Base-by-base conservation (phyloP, 768 basidiomycete genomes). In the Mycena alexandri region DNA sequence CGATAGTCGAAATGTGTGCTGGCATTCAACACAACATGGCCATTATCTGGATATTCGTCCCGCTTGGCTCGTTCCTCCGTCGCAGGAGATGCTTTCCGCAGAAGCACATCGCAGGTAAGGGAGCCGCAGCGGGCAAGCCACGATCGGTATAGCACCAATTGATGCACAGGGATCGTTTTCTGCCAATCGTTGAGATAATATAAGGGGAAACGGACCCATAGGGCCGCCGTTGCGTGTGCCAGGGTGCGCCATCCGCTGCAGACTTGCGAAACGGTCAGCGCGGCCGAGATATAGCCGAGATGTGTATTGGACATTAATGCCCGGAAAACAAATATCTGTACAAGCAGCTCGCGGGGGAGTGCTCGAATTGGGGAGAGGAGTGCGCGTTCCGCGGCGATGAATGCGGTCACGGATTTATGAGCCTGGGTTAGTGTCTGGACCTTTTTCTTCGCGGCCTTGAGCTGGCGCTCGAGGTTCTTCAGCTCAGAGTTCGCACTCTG, bases 251-350 rank as follows among this genome's bases (percentile, higher is more conserved):
- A 65, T 42, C 16, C 11, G 0, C 0, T 21, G 41, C 48, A 57
- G 25, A 65, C 56, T 41, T 65, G 63, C n/a, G 63, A 65, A n/a
- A 58, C 55, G 1, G 14, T 17, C n/a, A 65, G 48, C 47, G 63
- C 24, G 7, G 63, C 63, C 9, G 10, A 2, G 29, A 65, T 65
- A 22, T 42, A 65, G 22, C 42, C 53, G 34, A 22, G 14, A 19
- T 63, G 62, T 5, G 21, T 43, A 12, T 25, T 13, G 29, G 47
- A 63, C 21, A 33, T 33, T 17, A n/a, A 41, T 11, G 62, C 11
- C 38, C 57, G 56, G 41, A 50, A 48, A 3, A 52, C 22, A 10
- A 65, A 58, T 9, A 65, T 65, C 12, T 58, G 33, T 0, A 48
- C 24, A 16, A 65, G 48, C 13, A 65, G 36, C 41, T 65, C 63